Evolutionary conservation across 179 eudicot species (phyloP), one percentile per base, ranked within the genome.

Genomic region (Corrigiola litoralis): DNA sequence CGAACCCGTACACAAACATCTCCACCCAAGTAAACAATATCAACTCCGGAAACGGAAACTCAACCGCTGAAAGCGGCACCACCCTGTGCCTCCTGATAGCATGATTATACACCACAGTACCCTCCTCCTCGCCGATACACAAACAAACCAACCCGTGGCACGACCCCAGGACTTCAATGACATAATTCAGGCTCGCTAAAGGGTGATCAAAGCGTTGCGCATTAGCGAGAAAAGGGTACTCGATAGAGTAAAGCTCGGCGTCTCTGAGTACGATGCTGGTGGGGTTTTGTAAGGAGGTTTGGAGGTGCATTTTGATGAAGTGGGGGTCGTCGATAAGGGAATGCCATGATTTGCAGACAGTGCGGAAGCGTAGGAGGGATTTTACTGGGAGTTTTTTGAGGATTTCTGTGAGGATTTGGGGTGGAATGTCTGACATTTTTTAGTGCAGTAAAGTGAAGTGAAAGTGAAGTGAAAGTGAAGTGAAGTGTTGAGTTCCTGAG

Each of bases 311-410:
- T 3, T 20, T 51, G 49, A 24, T 38, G 53, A 69, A 69, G 7
- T 38, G 3, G 20, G 67, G 67, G 23, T 61, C 40, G 14, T 60
- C 53, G 67, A 69, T 69, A 11, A 69, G 1, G 20, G 58, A 21
- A 0, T 32, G 17, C 72, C 72, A 60, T 69, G 50, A 24, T 29
- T 46, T 69, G 2, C 51, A 61, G 5, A 61, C 67, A 29, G 52
- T 27, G 1, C 61, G 38, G 34, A 69, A 69, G 16, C 73, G 67
- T 3, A 60, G 21, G 11, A 61, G 42, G 38, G 61, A 61, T 51
- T 69, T 61, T 21, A 60, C 73, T 9, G 73, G 53, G 16, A 61
- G 32, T 3, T 31, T 6, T n/a, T 52, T 10, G 29, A 69, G 67
- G 9, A 69, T 69, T 49, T 69, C 67, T 32, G 21, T 7, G 46